Evolutionary conservation across 129 eudicot species (phyloP), one percentile per base, ranked within the genome.

Genomic region (Centella asiatica): DNA sequence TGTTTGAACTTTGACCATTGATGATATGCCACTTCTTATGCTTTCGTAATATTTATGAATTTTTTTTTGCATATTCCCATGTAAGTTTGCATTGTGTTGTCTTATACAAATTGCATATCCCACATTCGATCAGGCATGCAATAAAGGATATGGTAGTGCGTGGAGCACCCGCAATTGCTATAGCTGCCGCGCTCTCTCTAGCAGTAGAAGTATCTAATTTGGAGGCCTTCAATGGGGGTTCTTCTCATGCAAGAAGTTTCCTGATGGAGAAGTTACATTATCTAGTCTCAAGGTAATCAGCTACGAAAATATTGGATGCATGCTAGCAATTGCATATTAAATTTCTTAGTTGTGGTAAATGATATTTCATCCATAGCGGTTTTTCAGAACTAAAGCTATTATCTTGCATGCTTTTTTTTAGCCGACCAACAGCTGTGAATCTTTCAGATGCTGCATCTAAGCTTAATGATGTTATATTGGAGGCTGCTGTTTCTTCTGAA

Each of bases 371-470:
- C 24, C 51, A 15, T 36, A 64, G 7, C 24, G 3, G 64, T 4
- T 64, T 19, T 10, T 11, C 31, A 12, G 20, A 23, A 45, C 49
- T 9, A 6, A 39, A 19, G 17, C 45, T 71, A 55, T 73, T 45
- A 22, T 22, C 23, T 48, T 22, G 26, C 29, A 26, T 20, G 10
- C 48, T 20, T 48, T 67, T n/a, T 42, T 27, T 29, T 76, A 92
- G 99, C 73, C 99, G 99, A 59, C 99, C 99, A 44, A 92, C 99
- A 47, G 99, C 99, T 4, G 99, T 92, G 25, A 92, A 92, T 77
- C 99, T 92, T 60, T 78, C 88, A 18, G 99, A 92, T 75, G 99
- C 99, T 60, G 90, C 83, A 34, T 73, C 83, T 62, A 92, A 92
- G 71, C 99, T 92, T 72, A 67, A 77, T 46, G 79, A 80, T 45